Percentiles rank a stretch among this genome's conserved stretches.
Conservation (phyloP, 768 basidiomycete genomes). For the Boletus pseudo-olivaceus region DNA sequence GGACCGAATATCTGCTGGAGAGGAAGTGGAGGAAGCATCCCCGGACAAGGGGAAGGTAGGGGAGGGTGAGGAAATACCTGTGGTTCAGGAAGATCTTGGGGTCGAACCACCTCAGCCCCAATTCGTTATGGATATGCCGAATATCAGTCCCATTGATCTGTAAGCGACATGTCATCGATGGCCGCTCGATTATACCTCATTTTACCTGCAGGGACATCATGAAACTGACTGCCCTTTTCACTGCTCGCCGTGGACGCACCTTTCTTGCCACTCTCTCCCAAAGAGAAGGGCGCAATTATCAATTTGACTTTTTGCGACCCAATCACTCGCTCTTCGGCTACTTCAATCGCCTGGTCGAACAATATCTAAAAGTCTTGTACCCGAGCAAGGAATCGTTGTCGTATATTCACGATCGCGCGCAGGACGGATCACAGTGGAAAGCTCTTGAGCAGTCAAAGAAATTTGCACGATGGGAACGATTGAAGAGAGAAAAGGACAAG, state of each 20-base stretch:
- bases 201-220: constrained; percentile 72
- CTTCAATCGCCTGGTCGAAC: constrained; percentile 96
- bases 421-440: constrained; percentile 69
- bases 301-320: constrained; percentile 96
- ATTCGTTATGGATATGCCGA: constrained; percentile 83
- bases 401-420: constrained; percentile 64
- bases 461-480: constrained; percentile 86
- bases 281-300: constrained; percentile 91
- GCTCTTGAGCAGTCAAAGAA: constrained; percentile 70
- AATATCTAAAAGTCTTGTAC: constrained; percentile 87
- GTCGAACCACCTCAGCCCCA: constrained; percentile 75
- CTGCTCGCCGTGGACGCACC: constrained; percentile 82
- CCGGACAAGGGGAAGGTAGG: constrained; percentile 43
- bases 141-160: constrained; percentile 87
- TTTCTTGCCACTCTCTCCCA: constrained; percentile 85
- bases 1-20: constrained; percentile 76
- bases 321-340: constrained; percentile 94
- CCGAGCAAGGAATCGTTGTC: constrained; percentile 75
- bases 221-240: constrained; percentile 94
- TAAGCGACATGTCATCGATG: constrained; percentile 42
- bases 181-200: background rate
- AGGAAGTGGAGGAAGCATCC: constrained; percentile 58
- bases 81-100: constrained; percentile 56
- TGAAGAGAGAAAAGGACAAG: constrained; percentile 80
- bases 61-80: constrained; percentile 30